Conservation (phyloP, 257 asterid species). For the Datura wrightii region DNA sequence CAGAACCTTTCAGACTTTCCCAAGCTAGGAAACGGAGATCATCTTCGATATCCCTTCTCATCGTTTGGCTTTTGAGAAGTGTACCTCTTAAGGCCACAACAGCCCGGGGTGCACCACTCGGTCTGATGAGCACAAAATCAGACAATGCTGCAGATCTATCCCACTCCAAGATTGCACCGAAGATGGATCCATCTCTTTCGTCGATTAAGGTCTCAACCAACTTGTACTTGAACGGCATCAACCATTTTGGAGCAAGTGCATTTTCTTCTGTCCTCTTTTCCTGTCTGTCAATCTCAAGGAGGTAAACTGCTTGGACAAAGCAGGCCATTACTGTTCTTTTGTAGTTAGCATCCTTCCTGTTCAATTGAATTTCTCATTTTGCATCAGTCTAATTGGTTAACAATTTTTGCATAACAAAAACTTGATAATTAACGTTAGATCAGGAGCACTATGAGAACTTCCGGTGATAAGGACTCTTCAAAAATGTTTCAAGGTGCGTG, state of each 20-base stretch:
- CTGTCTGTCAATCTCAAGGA: conserved; percentile 78
- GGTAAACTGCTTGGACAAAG: conserved; percentile 79
- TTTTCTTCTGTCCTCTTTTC: conserved; percentile 58
- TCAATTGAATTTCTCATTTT: neutral
- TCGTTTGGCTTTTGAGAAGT: conserved; percentile 67
- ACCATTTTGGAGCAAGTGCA: conserved; percentile 86
- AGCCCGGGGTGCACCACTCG: conserved; percentile 77
- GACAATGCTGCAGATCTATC: conserved; percentile 73
- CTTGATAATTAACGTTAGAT: neutral
- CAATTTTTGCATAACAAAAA: neutral
- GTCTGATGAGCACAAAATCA: conserved; percentile 65
- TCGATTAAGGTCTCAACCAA: conserved; percentile 63
- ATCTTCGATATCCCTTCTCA: conserved; percentile 76
- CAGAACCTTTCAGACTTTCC: conserved; percentile 78
- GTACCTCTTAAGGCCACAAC: conserved; percentile 75
- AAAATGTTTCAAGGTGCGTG: neutral
- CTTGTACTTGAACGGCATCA: conserved; percentile 78
- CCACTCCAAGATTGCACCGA: conserved; percentile 84
- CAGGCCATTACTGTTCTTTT: conserved; percentile 76
- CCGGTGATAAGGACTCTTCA: neutral
- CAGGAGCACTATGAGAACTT: neutral
- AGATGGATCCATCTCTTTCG: conserved; percentile 76
- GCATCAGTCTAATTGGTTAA: neutral
- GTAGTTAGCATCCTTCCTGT: conserved; percentile 84
- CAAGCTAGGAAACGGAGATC: conserved; percentile 75